Conservation (phyloP, 148 eudicot species). For the Rhododendron molle region DNA sequence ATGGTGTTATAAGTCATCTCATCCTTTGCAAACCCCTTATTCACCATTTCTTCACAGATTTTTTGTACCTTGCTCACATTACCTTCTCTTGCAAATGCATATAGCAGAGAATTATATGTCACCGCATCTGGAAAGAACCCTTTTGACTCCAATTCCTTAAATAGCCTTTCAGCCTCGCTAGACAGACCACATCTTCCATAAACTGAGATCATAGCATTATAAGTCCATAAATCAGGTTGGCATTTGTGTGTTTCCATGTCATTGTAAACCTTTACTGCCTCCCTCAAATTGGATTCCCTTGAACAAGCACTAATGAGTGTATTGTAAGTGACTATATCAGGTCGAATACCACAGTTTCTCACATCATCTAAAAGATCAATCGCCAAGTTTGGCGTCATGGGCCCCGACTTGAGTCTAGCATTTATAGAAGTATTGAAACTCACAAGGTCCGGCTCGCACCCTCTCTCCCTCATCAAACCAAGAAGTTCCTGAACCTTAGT, state of each 20-base stretch:
- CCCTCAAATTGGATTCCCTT: slow-evolving; percentile 76
- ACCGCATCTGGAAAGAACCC: slow-evolving; percentile 93
- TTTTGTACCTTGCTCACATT: slow-evolving; percentile 61
- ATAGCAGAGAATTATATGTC: slow-evolving; percentile 83
- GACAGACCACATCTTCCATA: slow-evolving; percentile 84
- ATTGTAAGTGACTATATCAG: slow-evolving; percentile 97
- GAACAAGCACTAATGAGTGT: slow-evolving; percentile 97
- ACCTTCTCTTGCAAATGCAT: slow-evolving; percentile 92
- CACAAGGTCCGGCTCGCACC: slow-evolving; percentile 85
- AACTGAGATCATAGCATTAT: slow-evolving; percentile 94
- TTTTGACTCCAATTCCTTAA: slow-evolving; percentile 59
- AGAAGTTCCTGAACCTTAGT: slow-evolving; percentile 74
- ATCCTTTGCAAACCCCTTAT: slow-evolving; percentile 77
- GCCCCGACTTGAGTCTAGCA: slow-evolving; percentile 76
- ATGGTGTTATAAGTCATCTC: slow-evolving; percentile 97
- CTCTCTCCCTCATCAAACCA: slow-evolving; percentile 70
- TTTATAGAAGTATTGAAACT: slow-evolving; percentile 92
- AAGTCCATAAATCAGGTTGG: slow-evolving; percentile 99
- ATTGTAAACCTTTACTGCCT: slow-evolving; percentile 71
- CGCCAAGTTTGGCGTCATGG: slow-evolving; percentile 56
- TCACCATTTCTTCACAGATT: slow-evolving; percentile 69
- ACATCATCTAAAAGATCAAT: slow-evolving; percentile 73
- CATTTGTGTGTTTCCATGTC: slow-evolving; percentile 80
- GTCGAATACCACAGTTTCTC: slow-evolving; percentile 68
- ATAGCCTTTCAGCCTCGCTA: slow-evolving; percentile 62